phyloP scores from a whole-genome alignment of 768 basidiomycete species.

The Rhizopogon vesiculosus region DNA sequence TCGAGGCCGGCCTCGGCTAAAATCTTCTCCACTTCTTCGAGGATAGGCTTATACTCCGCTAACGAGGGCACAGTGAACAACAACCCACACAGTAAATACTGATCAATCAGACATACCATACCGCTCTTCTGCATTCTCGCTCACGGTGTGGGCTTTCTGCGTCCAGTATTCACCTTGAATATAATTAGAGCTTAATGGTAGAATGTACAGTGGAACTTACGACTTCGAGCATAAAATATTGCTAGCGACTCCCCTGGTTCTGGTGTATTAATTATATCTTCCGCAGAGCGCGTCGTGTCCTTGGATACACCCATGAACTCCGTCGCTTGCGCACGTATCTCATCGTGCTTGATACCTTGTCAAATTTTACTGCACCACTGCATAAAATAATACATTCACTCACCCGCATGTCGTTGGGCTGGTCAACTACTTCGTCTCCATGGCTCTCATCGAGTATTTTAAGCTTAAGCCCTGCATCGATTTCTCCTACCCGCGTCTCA shows the following conservation, averaged over 20 bases:
- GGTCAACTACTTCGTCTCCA: slow-evolving; percentile 16
- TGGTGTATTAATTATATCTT: slow-evolving; percentile 75
- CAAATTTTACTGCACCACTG: background rate
- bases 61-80: slow-evolving; percentile 1
- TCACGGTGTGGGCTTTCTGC: slow-evolving; percentile 55
- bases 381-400: slow-evolving; percentile 12
- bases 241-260: slow-evolving; percentile 82
- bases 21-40: slow-evolving; percentile 81
- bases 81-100: background rate
- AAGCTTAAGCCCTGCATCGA: slow-evolving; percentile 1
- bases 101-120: slow-evolving; percentile 48
- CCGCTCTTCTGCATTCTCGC: slow-evolving; percentile 63
- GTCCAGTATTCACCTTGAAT: slow-evolving; percentile 75
- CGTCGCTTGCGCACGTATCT: slow-evolving; percentile 38
- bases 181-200: background rate
- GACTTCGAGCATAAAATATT: slow-evolving; percentile 76
- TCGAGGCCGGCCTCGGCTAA: slow-evolving; percentile 81
- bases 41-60: slow-evolving; percentile 79
- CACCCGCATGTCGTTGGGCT: slow-evolving; percentile 8
- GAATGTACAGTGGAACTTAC: slow-evolving; percentile 36
- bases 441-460: background rate
- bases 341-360: slow-evolving; percentile 18
- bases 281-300: slow-evolving; percentile 47
- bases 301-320: slow-evolving; percentile 65
- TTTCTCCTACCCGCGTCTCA: slow-evolving; percentile 16